Conservation (phyloP, 1,139 yeast species). For the Meyerozyma athensensis region DNA sequence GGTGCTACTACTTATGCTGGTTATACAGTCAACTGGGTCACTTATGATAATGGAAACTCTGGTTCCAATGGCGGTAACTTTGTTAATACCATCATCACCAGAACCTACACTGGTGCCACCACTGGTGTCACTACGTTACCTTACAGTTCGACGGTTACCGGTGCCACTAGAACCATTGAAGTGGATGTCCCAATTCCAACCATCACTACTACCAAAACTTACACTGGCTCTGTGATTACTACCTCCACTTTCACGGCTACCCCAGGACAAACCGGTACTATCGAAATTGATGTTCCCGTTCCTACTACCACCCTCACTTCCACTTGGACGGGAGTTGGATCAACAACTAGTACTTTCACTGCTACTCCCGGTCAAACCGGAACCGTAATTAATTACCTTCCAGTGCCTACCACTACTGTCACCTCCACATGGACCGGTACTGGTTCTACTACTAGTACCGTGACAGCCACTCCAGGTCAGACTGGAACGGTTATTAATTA, state of each 20-base stretch:
- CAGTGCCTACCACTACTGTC: slow-evolving; percentile 6
- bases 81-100: slow-evolving; percentile 1
- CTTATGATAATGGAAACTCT: slow-evolving; percentile 7
- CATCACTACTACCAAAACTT: slow-evolving; percentile 1
- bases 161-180: neutral
- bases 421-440: slow-evolving; percentile 7
- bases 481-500: slow-evolving; percentile 10
- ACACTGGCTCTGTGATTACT: slow-evolving; percentile 4
- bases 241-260: slow-evolving; percentile 1
- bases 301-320: slow-evolving; percentile 11
- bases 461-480: slow-evolving; percentile 7
- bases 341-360: slow-evolving; percentile 8
- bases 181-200: slow-evolving; percentile 6
- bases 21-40: slow-evolving; percentile 10
- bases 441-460: slow-evolving; percentile 8
- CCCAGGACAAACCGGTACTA: slow-evolving; percentile 2
- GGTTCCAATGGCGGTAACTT: slow-evolving; percentile 6
- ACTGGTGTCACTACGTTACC: slow-evolving; percentile 13
- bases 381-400: slow-evolving; percentile 9
- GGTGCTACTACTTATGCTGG: neutral
- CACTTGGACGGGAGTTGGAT: slow-evolving; percentile 10
- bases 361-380: slow-evolving; percentile 9
- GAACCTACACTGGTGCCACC: slow-evolving; percentile 6
- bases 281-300: slow-evolving; percentile 5
- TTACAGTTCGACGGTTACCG: slow-evolving; percentile 6